Percentiles rank a stretch among this genome's conserved stretches.
phyloP scores from a whole-genome alignment of 805 yeast species.

The baker's yeast (Saccharomyces cerevisiae) region DNA sequence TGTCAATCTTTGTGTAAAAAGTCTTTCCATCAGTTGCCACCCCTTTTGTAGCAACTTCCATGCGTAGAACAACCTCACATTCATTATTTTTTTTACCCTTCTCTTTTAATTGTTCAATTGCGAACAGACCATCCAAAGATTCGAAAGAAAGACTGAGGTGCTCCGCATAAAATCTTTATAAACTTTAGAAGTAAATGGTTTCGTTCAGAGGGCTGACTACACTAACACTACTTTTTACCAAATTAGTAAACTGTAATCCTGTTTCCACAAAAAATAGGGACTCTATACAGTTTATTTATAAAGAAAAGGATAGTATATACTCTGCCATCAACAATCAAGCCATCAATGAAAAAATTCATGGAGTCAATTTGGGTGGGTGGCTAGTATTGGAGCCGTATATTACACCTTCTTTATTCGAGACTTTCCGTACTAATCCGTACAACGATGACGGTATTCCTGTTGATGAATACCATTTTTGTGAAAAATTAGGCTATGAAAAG shows the following conservation, averaged over 20 bases:
- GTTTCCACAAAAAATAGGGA: conserved; percentile 11
- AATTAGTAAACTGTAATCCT: conserved; percentile 3
- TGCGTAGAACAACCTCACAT: background rate
- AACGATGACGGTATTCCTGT: conserved; percentile 27
- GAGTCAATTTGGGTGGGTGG: conserved; percentile 88
- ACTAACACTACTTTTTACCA: background rate
- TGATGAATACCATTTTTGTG: conserved; percentile 66
- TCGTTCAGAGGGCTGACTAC: background rate
- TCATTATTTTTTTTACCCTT: background rate
- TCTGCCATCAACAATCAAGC: conserved; percentile 8
- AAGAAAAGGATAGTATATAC: conserved; percentile 12
- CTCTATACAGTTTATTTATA: conserved; percentile 13
- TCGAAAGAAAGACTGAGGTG: background rate
- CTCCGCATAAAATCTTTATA: background rate
- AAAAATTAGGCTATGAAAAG: conserved; percentile 48
- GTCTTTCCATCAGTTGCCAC: background rate
- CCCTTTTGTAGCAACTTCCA: background rate
- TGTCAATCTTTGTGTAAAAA: background rate
- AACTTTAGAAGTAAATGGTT: background rate
- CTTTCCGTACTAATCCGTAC: conserved; percentile 1
- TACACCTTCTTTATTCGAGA: conserved; percentile 59
- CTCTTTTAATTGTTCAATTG: background rate
- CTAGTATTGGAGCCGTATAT: conserved; percentile 77
- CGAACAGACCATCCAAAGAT: background rate
- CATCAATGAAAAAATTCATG: conserved; percentile 28